Conservation (phyloP, 2,329 filamentous ascomycete species). For the Sphaerostilbella broomeana region DNA sequence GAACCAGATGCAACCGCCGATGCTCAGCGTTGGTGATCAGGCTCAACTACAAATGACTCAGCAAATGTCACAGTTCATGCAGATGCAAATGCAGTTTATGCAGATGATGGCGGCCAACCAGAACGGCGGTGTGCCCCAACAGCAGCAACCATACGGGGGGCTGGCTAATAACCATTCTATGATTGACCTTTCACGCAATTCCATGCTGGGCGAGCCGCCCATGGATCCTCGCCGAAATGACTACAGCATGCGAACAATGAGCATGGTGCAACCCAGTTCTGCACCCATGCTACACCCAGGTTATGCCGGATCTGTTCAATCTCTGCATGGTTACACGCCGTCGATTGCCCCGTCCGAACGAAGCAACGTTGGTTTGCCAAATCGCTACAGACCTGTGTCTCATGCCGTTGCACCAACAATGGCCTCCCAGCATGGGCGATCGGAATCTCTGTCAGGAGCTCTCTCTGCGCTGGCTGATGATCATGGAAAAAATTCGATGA, state of each 20-base stretch:
- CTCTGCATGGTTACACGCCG: constrained; percentile 62
- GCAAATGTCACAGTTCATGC: constrained; percentile 83
- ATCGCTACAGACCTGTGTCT: constrained; percentile 85
- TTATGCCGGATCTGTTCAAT: constrained; percentile 25
- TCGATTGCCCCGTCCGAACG: constrained; percentile 95
- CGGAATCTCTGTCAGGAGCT: constrained; percentile 28
- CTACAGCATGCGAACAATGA: constrained; percentile 62
- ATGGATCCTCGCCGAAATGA: constrained; percentile 40
- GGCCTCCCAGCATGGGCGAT: constrained; percentile 30
- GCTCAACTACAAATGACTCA: constrained; percentile 74
- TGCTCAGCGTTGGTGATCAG: constrained; percentile 58
- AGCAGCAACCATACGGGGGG: constrained; percentile 23
- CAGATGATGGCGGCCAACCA: constrained; percentile 60
- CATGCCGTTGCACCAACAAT: constrained; percentile 39
- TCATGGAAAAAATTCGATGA: constrained; percentile 30
- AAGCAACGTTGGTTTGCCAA: constrained; percentile 85
- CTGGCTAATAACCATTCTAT: constrained; percentile 34
- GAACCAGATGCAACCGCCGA: constrained; percentile 39
- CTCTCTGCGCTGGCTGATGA: constrained; percentile 25
- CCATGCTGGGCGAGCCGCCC: constrained; percentile 41
- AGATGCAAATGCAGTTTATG: constrained; percentile 94
- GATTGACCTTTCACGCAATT: constrained; percentile 39
- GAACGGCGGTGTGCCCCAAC: constrained; percentile 20
- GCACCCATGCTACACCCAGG: constrained; percentile 47
- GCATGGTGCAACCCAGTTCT: constrained; percentile 68